phyloP scores from a whole-genome alignment of 257 asterid species.

The Salvia splendens region DNA sequence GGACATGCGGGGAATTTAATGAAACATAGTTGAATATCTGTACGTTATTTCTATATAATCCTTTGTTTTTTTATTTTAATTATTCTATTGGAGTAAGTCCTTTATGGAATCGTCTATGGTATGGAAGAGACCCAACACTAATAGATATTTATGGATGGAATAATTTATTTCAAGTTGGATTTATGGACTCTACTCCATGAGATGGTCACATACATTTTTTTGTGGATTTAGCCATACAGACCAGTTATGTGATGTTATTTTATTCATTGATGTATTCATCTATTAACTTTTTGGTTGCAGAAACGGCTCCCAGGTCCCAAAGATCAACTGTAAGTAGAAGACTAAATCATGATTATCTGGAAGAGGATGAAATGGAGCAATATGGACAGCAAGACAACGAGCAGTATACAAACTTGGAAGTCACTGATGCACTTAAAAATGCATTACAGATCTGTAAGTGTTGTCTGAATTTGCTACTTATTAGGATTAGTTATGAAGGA shows the following conservation, averaged over 20 bases:
- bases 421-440: slow-evolving; percentile 14
- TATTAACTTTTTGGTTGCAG: not conserved
- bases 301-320: slow-evolving; percentile 4
- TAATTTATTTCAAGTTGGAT: not conserved
- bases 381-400: not conserved
- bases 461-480: not conserved
- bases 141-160: not conserved
- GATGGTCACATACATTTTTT: not conserved
- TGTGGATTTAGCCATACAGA: not conserved
- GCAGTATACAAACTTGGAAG: slow-evolving; percentile 10
- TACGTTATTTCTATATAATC: not conserved
- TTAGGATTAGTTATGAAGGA: not conserved
- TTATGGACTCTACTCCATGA: not conserved
- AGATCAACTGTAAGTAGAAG: slow-evolving; percentile 3
- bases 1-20: not conserved
- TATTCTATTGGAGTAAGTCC: not conserved
- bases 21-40: not conserved
- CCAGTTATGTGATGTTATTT: not conserved
- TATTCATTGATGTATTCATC: not conserved
- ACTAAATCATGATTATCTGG: not conserved
- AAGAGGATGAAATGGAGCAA: slow-evolving; percentile 16
- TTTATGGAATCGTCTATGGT: not conserved
- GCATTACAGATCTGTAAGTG: slow-evolving; percentile 17
- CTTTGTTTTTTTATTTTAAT: not conserved
- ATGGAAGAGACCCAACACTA: not conserved